phyloP scores from a whole-genome alignment of 2,329 filamentous ascomycete genomes.

The Cladosporium sp. region DNA sequence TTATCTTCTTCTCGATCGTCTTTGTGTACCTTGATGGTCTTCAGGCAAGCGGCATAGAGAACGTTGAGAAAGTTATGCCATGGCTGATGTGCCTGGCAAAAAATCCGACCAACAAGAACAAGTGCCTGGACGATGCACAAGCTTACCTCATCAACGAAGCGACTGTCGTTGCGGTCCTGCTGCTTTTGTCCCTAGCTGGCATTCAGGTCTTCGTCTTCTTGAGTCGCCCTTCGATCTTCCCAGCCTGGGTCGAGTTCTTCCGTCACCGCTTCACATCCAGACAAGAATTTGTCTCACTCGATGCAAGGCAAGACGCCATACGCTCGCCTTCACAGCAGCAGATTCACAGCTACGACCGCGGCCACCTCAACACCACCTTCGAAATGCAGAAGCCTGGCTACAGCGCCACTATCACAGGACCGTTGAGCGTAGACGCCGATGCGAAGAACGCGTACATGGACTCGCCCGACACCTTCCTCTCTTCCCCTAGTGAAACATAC shows the following conservation, averaged over 20 bases:
- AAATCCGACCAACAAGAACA: constrained; percentile 59
- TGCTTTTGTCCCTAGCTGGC: constrained; percentile 78
- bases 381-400: constrained; percentile 34
- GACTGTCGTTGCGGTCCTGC: constrained; percentile 76
- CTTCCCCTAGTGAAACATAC: constrained; percentile 27
- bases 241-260: constrained; percentile 74
- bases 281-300: constrained; percentile 85
- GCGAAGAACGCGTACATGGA: constrained; percentile 21
- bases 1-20: constrained; percentile 89
- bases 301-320: constrained; percentile 53
- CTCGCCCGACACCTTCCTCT: constrained; percentile 32
- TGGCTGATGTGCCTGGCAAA: constrained; percentile 74
- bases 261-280: constrained; percentile 51
- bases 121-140: constrained; percentile 64
- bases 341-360: constrained; percentile 25
- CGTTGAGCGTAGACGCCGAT: constrained; percentile 18
- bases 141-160: constrained; percentile 70
- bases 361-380: constrained; percentile 34
- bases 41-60: constrained; percentile 57
- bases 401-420: constrained; percentile 17
- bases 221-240: constrained; percentile 79
- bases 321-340: constrained; percentile 28
- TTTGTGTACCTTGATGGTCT: constrained; percentile 86
- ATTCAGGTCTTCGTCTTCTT: constrained; percentile 82
- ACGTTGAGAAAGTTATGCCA: constrained; percentile 55